Conservation (phyloP, 257 asterid species). For the Lycium ferocissimum region DNA sequence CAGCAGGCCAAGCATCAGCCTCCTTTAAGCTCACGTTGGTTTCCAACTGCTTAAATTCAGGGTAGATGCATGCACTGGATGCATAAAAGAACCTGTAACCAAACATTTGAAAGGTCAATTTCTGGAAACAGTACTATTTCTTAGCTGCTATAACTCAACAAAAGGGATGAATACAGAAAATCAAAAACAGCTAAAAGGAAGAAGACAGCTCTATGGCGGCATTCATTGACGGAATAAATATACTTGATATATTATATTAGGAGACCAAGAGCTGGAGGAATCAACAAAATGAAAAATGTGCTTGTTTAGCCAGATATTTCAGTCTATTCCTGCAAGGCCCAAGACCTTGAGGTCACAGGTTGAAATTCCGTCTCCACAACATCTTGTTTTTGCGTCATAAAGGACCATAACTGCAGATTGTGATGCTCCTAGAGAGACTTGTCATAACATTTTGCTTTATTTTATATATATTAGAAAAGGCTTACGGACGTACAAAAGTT, state of each 20-base stretch:
- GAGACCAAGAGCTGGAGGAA: not conserved
- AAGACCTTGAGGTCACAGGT: not conserved
- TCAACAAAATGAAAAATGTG: not conserved
- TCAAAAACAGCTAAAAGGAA: not conserved
- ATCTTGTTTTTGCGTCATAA: not conserved
- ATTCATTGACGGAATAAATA: not conserved
- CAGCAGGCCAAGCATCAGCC: conserved; percentile 97
- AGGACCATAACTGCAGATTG: not conserved
- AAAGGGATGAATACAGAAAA: not conserved
- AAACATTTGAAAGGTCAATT: not conserved
- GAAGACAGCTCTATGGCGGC: not conserved
- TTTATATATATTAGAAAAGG: not conserved
- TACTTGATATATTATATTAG: not conserved
- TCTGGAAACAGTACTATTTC: not conserved
- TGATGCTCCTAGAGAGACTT: not conserved
- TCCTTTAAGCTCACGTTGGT: conserved; percentile 96
- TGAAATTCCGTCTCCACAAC: not conserved
- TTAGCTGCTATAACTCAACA: not conserved
- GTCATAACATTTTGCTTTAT: not conserved
- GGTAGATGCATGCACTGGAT: conserved; percentile 92
- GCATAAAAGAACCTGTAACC: conserved; percentile 83
- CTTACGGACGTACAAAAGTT: too few relatives aligned
- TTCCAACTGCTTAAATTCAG: conserved; percentile 91
- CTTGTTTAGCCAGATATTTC: not conserved
- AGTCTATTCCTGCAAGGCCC: not conserved